Evolutionary conservation across 2,329 filamentous ascomycete genomes (phyloP), one percentile per base, ranked within the genome.

Genomic region (Paraconiothyrium brasiliense): DNA sequence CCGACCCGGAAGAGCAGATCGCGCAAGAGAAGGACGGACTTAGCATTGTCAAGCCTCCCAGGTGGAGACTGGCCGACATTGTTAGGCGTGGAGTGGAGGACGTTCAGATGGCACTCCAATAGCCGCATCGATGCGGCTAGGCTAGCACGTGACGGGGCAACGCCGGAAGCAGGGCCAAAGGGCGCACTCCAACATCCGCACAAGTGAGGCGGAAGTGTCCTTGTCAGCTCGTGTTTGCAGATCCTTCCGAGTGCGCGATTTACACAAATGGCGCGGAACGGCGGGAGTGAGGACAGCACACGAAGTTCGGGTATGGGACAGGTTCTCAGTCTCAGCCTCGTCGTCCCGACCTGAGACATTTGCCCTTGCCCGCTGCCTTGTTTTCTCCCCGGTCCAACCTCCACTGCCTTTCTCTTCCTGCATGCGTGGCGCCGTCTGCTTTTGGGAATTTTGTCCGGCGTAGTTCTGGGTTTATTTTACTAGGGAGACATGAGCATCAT

Each of bases 41-140:
- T 30, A 81, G 82, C 63, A 73, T 79, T n/a, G 71, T 87, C 55
- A 83, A 79, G 44, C 87, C 92, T 58, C 94, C 94, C 11, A 85
- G 94, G 68, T 97, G 94, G 94, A 85, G 84, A 65, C 79, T 94
- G 20, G 86, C 92, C 67, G 90, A 92, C 67, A 88, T 95, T 58
- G 84, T 97, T 66, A 87, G 86, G 68, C 84, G 86, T 57, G 92
- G 92, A 64, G 91, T 90, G 24, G 86, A 90, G 70, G 92, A 96
- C 78, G 87, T 90, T 71, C 93, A 95, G 82, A 73, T 85, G 58
- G 87, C 89, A 54, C 82, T 96, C 75, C 85, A 88, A 78, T 93
- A 87, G 50, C n/a, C 39, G 41, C 54, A 30, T 34, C 22, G 13
- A 44, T 68, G 27, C 27, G 41, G 44, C 52, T 39, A 46, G 27